Evolutionary conservation across 306 rosid species (phyloP).

Genomic region (Datisca glomerata): DNA sequence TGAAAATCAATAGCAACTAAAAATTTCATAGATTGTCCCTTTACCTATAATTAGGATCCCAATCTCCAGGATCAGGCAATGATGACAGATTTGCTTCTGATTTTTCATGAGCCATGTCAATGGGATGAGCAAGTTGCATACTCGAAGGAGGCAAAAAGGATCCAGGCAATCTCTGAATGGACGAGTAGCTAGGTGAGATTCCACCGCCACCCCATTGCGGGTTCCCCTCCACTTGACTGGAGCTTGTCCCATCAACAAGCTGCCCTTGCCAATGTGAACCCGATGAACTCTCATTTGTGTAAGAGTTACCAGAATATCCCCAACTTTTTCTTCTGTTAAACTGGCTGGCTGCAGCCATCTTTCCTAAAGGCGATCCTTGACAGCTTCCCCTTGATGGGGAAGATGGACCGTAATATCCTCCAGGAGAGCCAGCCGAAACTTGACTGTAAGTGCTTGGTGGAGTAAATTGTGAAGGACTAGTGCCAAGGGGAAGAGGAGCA

Average conservation of each 20-base stretch:
- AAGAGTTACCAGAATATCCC: conserved; percentile 75
- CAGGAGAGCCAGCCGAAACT: conserved; percentile 73
- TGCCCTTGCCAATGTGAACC: conserved; percentile 74
- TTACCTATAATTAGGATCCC: conserved; percentile 99
- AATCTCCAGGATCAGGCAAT: conserved; percentile 92
- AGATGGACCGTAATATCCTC: conserved; percentile 91
- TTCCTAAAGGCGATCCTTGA: conserved; percentile 93
- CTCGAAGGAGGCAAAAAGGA: conserved; percentile 31
- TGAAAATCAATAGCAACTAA: not conserved
- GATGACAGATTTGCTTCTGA: conserved; percentile 39
- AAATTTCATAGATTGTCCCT: not conserved
- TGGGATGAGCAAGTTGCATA: conserved; percentile 32
- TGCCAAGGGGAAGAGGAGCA: conserved; percentile 91
- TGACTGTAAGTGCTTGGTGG: conserved; percentile 83
- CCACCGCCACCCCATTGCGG: conserved; percentile 54
- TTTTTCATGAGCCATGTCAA: conserved; percentile 41
- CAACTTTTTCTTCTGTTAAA: conserved; percentile 77
- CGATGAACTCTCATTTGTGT: conserved; percentile 59
- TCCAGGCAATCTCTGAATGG: conserved; percentile 43
- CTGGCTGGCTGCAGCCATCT: conserved; percentile 74
- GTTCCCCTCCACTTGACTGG: conserved; percentile 58
- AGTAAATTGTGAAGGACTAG: conserved; percentile 95
- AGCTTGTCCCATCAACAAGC: conserved; percentile 40
- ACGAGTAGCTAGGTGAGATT: conserved; percentile 30
- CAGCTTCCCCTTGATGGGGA: conserved; percentile 93